A percentile compares a stretch with the other conserved stretches of the same genome.
Conservation (phyloP, 2,329 filamentous ascomycete genomes). For the Dothiorella sarmentorum region DNA sequence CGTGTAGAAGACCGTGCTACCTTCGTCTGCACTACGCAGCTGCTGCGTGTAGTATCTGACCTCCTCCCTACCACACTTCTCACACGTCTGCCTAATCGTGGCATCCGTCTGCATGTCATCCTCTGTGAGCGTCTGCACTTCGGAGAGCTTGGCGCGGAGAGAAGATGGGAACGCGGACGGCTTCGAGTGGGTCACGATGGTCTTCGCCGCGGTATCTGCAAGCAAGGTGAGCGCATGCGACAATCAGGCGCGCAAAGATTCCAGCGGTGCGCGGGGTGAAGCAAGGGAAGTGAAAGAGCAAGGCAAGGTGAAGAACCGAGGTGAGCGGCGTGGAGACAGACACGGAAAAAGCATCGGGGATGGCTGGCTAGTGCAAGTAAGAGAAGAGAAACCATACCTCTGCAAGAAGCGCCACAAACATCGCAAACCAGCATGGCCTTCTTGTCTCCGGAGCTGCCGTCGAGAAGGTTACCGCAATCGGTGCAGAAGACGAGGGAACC, state of each 20-base stretch:
- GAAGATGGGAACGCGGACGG: conserved; percentile 85
- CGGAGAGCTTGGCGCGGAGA: conserved; percentile 82
- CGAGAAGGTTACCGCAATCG: conserved; percentile 86
- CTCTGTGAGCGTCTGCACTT: conserved; percentile 74
- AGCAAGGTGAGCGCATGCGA: conserved; percentile 9
- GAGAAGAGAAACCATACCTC: conserved; percentile 54
- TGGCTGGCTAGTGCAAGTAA: not conserved
- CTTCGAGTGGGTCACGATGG: conserved; percentile 79
- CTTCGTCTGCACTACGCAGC: conserved; percentile 89
- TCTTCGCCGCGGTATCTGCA: conserved; percentile 70
- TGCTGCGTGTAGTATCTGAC: conserved; percentile 85
- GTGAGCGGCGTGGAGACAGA: not conserved
- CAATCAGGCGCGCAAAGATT: not conserved
- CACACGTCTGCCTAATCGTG: conserved; percentile 66
- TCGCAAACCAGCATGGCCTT: conserved; percentile 78
- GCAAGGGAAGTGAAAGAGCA: not conserved
- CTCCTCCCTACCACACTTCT: conserved; percentile 75
- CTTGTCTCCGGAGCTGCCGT: conserved; percentile 71
- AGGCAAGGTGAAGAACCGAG: not conserved
- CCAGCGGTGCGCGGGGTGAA: not conserved
- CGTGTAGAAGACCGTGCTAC: conserved; percentile 84
- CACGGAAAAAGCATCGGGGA: not conserved
- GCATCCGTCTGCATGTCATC: conserved; percentile 75
- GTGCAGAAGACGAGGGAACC: conserved; percentile 90
- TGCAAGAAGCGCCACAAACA: conserved; percentile 80